phyloP scores from a whole-genome alignment of 1,139 yeast species.

The Lodderomyces beijingensis region DNA sequence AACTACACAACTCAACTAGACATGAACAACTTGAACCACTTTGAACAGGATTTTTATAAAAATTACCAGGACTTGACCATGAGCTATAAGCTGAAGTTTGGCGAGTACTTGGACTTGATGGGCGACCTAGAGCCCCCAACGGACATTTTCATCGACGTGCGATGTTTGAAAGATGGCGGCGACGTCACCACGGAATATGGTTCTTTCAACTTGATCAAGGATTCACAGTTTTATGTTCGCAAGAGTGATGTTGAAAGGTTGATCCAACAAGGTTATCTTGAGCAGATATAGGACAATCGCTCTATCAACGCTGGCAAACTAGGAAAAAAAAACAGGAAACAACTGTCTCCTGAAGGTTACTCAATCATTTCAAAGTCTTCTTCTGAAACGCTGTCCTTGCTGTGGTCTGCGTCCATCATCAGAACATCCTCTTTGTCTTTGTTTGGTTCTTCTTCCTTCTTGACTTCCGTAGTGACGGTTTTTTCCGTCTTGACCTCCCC shows the following conservation, averaged over 20 bases:
- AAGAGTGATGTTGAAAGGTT: constrained; percentile 91
- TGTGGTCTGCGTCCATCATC: too few relatives aligned
- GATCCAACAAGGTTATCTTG: constrained; percentile 90
- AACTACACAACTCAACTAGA: constrained; percentile 28
- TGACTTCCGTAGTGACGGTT: constrained; percentile 4
- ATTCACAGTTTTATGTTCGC: constrained; percentile 90
- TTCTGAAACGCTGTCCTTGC: too few relatives aligned
- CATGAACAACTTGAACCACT: constrained; percentile 59
- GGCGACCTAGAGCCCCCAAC: constrained; percentile 89
- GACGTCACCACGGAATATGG: constrained; percentile 98
- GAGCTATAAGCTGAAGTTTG: constrained; percentile 71
- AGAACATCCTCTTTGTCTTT: constrained; percentile 9
- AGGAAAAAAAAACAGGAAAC: not conserved
- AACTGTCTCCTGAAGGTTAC: not conserved
- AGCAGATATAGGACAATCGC: constrained; percentile 54
- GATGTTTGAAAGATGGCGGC: constrained; percentile 92
- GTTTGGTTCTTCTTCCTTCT: constrained; percentile 5
- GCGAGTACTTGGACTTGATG: constrained; percentile 74
- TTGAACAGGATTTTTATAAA: constrained; percentile 76
- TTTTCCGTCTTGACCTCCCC: constrained; percentile 1
- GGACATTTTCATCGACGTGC: constrained; percentile 86
- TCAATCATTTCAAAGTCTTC: constrained; percentile 4
- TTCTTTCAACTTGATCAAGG: constrained; percentile 89
- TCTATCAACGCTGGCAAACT: too few relatives aligned
- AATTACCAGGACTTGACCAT: constrained; percentile 68